These are phyloP conservation scores for Kokia cookei DNA, from an alignment of 441 rosid genomes.

Conservation along the genomic window DNA sequence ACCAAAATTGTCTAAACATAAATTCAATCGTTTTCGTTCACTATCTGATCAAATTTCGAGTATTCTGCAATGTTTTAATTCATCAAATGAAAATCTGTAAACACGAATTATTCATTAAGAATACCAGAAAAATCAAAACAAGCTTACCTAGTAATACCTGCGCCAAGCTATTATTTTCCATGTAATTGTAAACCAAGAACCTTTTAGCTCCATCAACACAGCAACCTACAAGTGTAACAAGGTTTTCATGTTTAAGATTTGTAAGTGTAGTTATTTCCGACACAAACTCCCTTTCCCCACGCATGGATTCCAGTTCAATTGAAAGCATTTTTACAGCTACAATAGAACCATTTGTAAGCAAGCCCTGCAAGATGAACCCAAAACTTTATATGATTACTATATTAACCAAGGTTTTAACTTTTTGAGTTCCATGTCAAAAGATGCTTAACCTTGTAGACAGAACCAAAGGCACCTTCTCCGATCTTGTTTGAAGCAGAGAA, in stretches of 20 bases:
- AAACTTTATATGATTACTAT: background rate
- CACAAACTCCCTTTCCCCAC: conserved; percentile 57
- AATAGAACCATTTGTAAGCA: conserved; percentile 30
- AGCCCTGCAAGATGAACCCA: conserved; percentile 31
- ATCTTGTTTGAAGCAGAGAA: conserved; percentile 57
- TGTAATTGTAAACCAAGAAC: conserved; percentile 48
- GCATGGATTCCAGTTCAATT: conserved; percentile 50
- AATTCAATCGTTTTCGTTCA: background rate
- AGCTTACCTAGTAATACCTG: conserved; percentile 38
- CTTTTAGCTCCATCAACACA: conserved; percentile 50
- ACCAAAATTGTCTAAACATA: conserved; percentile 1
- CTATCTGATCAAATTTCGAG: background rate
- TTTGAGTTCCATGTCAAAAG: background rate
- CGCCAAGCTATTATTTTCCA: conserved; percentile 55
- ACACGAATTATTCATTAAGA: background rate
- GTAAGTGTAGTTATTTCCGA: conserved; percentile 52
- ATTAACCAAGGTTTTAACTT: background rate
- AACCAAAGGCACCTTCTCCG: conserved; percentile 75
- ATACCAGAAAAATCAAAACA: background rate
- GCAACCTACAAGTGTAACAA: conserved; percentile 51
- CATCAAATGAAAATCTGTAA: background rate
- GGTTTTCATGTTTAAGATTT: conserved; percentile 45
- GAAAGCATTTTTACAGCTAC: conserved; percentile 55
- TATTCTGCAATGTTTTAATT: background rate
- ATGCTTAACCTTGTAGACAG: conserved; percentile 59